phyloP scores from a whole-genome alignment of 495 filamentous ascomycete species.

The Penicillium riverlandense region DNA sequence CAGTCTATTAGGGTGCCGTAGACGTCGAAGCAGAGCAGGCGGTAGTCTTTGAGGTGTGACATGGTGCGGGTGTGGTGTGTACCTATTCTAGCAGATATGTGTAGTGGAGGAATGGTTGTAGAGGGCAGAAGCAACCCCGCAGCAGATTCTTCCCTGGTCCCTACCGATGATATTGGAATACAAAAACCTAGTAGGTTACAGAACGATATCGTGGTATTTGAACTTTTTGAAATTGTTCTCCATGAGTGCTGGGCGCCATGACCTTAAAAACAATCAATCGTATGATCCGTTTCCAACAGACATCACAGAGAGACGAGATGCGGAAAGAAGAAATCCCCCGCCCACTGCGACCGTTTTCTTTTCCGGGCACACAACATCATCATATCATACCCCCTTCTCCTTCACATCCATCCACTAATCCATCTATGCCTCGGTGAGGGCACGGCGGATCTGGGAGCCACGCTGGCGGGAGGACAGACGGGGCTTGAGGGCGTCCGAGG shows the following conservation, averaged over 20 bases:
- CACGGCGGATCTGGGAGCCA: conserved; percentile 66
- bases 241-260: conserved; percentile 21
- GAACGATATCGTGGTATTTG: conserved; percentile 14
- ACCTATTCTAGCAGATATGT: no score
- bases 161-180: no score
- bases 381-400: conserved; percentile 3
- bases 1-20: conserved; percentile 81
- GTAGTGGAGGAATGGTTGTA: no score
- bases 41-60: conserved; percentile 32
- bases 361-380: conserved; percentile 3
- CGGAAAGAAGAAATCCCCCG: conserved; percentile 21
- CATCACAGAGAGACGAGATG: conserved; percentile 8
- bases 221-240: conserved; percentile 30
- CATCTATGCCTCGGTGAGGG: conserved; percentile 72
- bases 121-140: no score
- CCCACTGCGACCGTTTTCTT: conserved; percentile 23
- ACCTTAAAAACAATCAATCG: conserved; percentile 15
- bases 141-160: no score
- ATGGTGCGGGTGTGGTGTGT: conserved; percentile 5
- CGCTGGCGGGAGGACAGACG: conserved; percentile 84
- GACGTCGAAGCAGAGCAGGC: conserved; percentile 66
- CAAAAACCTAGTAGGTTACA: no score
- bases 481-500: conserved; percentile 44
- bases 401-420: conserved; percentile 16
- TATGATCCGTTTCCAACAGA: conserved; percentile 37